phyloP scores from a whole-genome alignment of 2,329 filamentous ascomycete species.

The Clarireedia monteithiana region DNA sequence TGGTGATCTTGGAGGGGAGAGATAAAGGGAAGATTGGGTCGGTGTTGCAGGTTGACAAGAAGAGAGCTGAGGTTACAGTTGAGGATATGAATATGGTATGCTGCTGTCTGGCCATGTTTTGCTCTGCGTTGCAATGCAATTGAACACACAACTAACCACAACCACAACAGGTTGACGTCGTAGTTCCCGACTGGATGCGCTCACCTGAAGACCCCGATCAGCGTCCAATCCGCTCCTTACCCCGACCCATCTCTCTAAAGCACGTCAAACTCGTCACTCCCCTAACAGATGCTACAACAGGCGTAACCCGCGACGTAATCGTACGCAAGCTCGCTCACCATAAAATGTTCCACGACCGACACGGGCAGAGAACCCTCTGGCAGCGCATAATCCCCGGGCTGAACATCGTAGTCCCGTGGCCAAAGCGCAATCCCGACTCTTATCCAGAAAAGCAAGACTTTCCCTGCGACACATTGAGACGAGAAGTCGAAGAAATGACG shows the following conservation, averaged over 20 bases:
- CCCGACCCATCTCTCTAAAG: constrained; percentile 48
- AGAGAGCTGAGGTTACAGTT: constrained; percentile 52
- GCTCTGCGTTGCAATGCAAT: too few relatives aligned
- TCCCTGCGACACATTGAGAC: constrained; percentile 63
- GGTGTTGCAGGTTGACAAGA: constrained; percentile 49
- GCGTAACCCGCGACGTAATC: constrained; percentile 63
- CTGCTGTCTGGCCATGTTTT: neutral
- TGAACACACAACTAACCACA: neutral
- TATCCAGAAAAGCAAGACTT: constrained; percentile 44
- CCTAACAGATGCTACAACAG: constrained; percentile 57
- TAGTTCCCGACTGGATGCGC: constrained; percentile 34
- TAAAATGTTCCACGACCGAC: constrained; percentile 42
- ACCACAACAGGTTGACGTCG: constrained; percentile 33
- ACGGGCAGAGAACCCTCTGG: constrained; percentile 41
- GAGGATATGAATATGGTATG: constrained; percentile 58
- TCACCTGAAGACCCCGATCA: constrained; percentile 31
- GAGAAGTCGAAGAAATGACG: constrained; percentile 65
- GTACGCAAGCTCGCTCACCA: constrained; percentile 61
- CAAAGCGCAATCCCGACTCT: constrained; percentile 39
- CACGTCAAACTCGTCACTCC: constrained; percentile 77
- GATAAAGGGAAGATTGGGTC: constrained; percentile 78
- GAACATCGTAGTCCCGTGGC: constrained; percentile 72
- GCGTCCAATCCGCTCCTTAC: constrained; percentile 31
- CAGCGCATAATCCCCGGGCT: constrained; percentile 60
- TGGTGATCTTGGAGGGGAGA: constrained; percentile 69